Conservation (phyloP, 345 rosid genomes). For the Aurinia saxatilis region DNA sequence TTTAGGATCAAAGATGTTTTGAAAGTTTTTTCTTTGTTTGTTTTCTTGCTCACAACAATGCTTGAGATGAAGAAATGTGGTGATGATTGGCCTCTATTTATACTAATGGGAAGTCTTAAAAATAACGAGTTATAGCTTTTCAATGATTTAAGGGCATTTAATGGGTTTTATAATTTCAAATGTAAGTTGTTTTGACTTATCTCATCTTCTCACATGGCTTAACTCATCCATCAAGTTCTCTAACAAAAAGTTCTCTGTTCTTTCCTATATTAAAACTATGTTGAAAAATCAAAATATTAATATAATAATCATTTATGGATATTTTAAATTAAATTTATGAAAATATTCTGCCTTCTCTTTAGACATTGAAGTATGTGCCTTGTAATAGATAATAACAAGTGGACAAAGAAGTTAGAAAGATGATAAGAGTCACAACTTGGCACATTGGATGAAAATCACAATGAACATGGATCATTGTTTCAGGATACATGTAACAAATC, state of each 20-base stretch:
- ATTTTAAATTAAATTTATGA: background rate
- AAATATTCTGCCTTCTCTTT: background rate
- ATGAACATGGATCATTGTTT: slow-evolving; percentile 17
- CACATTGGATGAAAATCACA: slow-evolving; percentile 13
- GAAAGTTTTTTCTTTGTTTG: background rate
- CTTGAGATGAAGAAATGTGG: slow-evolving; percentile 13
- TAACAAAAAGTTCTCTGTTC: slow-evolving; percentile 13
- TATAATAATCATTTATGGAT: background rate
- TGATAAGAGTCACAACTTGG: slow-evolving; percentile 13
- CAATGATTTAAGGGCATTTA: slow-evolving; percentile 3
- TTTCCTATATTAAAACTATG: background rate
- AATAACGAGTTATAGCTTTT: background rate
- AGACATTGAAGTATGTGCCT: slow-evolving; percentile 11
- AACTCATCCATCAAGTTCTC: slow-evolving; percentile 11
- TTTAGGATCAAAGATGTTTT: background rate
- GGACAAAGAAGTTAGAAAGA: background rate
- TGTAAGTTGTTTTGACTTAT: slow-evolving; percentile 25
- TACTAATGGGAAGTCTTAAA: background rate
- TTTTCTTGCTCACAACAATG: background rate
- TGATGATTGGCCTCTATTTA: slow-evolving; percentile 17
- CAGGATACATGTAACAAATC: slow-evolving; percentile 6
- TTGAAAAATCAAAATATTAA: slow-evolving; percentile 7
- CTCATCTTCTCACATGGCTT: slow-evolving; percentile 23
- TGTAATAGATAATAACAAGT: slow-evolving; percentile 12
- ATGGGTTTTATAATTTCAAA: background rate